Conservation (phyloP, 148 eudicot species). For the Rhododendron simsii region DNA sequence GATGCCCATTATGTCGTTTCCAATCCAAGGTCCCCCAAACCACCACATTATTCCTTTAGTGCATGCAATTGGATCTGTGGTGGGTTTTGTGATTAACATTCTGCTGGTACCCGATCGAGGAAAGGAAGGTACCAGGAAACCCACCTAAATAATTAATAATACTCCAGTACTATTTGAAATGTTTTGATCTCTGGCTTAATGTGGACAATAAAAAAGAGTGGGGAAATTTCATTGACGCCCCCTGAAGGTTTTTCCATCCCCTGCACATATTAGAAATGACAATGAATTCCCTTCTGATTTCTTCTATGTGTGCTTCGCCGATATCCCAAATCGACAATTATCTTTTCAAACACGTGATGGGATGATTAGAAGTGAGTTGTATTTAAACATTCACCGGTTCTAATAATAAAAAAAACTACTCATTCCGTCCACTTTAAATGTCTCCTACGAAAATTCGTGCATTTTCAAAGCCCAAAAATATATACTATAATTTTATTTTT, state of each 20-base stretch:
- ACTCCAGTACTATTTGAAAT: background rate
- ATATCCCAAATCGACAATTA: background rate
- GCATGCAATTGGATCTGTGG: background rate
- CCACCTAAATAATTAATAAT: background rate
- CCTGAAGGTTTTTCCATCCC: no score
- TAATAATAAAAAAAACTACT: no score
- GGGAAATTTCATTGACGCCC: no score
- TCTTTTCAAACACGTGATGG: background rate
- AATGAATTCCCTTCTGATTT: no score
- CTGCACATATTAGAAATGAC: no score
- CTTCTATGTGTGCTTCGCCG: background rate
- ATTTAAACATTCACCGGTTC: no score
- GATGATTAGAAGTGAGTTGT: no score
- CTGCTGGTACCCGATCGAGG: background rate
- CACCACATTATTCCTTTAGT: background rate
- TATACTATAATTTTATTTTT: no score
- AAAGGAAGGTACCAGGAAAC: background rate
- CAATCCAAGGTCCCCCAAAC: background rate
- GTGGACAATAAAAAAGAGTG: no score
- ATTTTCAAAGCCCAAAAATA: no score
- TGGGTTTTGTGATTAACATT: background rate
- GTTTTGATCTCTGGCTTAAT: background rate
- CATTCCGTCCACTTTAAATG: no score
- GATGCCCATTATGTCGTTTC: slow-evolving; percentile 1
- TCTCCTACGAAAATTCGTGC: no score